Base-by-base conservation (phyloP, 805 yeast genomes). In the Suhomyces prunicola region DNA sequence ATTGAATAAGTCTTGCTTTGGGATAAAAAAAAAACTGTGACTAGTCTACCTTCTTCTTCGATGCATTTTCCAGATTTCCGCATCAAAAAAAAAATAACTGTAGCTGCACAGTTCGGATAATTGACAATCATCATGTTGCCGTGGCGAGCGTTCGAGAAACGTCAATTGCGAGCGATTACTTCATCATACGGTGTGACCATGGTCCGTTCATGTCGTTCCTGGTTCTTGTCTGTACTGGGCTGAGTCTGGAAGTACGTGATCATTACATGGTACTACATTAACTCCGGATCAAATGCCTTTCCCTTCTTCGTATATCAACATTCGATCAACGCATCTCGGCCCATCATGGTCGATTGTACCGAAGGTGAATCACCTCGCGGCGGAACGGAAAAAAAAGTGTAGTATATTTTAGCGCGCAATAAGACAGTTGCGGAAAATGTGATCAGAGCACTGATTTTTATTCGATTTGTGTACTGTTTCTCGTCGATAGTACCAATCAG, bases 41-140 rank as follows among this genome's bases (percentile, higher is more conserved):
- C 44, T 15, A 35, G 42, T 41, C 44, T 26, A 22, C 33, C 42
- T 47, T 46, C 42, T 47, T 47, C 33, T 47, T 47, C 50, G 50
- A 47, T 47, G 47, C 47, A n/a, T 44, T 17, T 39, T 39, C 9
- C 42, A 39, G 23, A 39, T 24, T 17, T 17, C 36, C 29, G 36
- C 47, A 15, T 27, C 47, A 44, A 36, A 44, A 22, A 27, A 24
- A 44, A 24, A 44, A 40, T 19, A 26, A 41, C 45, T 42, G 29
- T 24, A 42, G 15, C 29, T 42, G 45, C 42, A 19, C 42, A 17
- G n/a, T 10, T 39, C 42, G 42, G 42, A 39, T 17, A 39, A 39
- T 39, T 39, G 42, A 39, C 17, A 39, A 39, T 39, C 1, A 3
- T 7, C 17, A 9, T 15, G 9, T 17, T 36, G 41, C 41, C 41